A percentile compares a stretch with the other conserved stretches of the same genome.
Evolutionary conservation across 140 eudicot species (phyloP).

Genomic region (Erigeron philadelphicus): DNA sequence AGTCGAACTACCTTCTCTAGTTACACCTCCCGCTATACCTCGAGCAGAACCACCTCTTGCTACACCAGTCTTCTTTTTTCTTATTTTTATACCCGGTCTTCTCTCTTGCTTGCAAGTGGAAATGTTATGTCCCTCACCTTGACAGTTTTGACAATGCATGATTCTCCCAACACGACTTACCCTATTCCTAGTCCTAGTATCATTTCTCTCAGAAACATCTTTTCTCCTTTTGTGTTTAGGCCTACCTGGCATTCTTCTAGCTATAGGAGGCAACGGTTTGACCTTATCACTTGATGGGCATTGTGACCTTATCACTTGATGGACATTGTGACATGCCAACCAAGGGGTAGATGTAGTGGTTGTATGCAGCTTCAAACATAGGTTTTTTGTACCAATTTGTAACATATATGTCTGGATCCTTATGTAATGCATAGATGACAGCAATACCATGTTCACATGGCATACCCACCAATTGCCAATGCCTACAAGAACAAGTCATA

Average conservation of each 20-base stretch:
- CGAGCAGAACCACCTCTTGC: no score
- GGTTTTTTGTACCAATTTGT: background rate
- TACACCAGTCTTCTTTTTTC: no score
- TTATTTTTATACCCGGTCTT: background rate
- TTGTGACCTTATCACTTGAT: background rate
- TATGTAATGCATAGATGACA: background rate
- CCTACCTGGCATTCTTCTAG: background rate
- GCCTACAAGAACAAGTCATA: background rate
- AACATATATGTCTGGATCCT: background rate
- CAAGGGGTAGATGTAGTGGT: background rate
- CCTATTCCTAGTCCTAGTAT: background rate
- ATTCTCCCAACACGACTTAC: background rate
- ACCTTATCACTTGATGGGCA: background rate
- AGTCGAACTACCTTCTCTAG: no score
- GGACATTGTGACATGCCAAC: background rate
- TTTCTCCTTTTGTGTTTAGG: background rate
- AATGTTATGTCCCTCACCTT: background rate
- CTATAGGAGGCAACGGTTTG: no score
- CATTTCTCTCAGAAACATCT: background rate
- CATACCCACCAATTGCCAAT: background rate
- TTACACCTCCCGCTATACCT: no score
- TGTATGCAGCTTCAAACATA: background rate
- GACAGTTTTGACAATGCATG: background rate
- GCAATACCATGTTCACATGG: background rate
- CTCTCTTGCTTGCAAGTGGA: background rate